phyloP scores from a whole-genome alignment of 768 basidiomycete genomes.

The Hemileccinum rubropunctum region DNA sequence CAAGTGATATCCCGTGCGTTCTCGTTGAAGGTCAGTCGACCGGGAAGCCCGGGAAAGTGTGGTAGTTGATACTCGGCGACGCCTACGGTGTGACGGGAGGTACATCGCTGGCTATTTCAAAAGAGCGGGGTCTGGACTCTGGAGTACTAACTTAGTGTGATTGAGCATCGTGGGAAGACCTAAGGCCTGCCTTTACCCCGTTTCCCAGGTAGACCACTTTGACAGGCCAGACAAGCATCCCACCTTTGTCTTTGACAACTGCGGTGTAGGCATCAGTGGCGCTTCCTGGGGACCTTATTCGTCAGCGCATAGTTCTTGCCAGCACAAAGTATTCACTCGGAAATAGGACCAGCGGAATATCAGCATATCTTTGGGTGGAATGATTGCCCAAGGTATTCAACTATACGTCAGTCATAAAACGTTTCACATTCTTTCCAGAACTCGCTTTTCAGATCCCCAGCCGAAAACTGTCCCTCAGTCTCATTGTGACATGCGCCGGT shows the following conservation, averaged over 20 bases:
- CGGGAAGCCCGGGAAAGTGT: too few relatives aligned
- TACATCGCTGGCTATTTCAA: too few relatives aligned
- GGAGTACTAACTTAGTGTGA: too few relatives aligned
- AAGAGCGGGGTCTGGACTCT: too few relatives aligned
- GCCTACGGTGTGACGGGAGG: too few relatives aligned
- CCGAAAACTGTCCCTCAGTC: conserved; percentile 61
- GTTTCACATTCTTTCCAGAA: conserved; percentile 43
- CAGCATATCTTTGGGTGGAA: conserved; percentile 76
- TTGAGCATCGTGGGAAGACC: too few relatives aligned
- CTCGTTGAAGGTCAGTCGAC: too few relatives aligned
- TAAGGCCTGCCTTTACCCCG: too few relatives aligned
- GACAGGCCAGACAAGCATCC: conserved; percentile 49
- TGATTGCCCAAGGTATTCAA: conserved; percentile 71
- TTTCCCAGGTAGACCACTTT: conserved; percentile 69
- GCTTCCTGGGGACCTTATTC: conserved; percentile 74
- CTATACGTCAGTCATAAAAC: neutral
- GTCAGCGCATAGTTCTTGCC: conserved; percentile 37
- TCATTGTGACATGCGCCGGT: conserved; percentile 71
- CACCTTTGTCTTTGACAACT: conserved; percentile 77
- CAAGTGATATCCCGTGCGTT: too few relatives aligned
- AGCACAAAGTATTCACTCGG: neutral
- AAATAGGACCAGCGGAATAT: conserved; percentile 69
- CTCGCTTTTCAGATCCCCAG: conserved; percentile 64
- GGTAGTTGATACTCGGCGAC: too few relatives aligned
- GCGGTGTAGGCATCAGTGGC: conserved; percentile 76